phyloP scores from a whole-genome alignment of 2,329 filamentous ascomycete species.

The Aspergillus neotritici region DNA sequence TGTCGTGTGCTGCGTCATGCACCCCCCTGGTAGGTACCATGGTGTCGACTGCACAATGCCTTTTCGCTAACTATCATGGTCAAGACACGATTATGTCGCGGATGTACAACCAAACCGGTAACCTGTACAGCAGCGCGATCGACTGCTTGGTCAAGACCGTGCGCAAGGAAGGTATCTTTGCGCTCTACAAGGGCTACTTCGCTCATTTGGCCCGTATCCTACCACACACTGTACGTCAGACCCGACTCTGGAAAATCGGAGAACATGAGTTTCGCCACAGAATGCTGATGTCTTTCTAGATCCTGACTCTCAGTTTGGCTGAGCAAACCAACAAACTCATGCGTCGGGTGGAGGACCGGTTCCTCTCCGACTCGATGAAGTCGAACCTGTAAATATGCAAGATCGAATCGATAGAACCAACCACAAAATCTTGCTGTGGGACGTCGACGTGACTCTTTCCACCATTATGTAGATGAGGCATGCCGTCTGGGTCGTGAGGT shows the following conservation, averaged over 20 bases:
- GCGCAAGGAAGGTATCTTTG: constrained; percentile 81
- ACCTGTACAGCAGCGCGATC: constrained; percentile 88
- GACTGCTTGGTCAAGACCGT: constrained; percentile 90
- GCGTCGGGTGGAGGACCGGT: constrained; percentile 64
- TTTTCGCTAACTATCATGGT: constrained; percentile 6
- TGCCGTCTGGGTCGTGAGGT: not conserved
- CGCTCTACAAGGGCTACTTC: constrained; percentile 96
- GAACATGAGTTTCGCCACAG: not conserved
- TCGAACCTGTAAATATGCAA: constrained; percentile 39
- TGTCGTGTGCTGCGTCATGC: constrained; percentile 96
- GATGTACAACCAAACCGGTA: constrained; percentile 97
- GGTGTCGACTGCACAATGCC: not conserved
- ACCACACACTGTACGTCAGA: constrained; percentile 67
- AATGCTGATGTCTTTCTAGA: constrained; percentile 41
- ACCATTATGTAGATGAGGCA: not conserved
- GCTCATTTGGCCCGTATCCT: constrained; percentile 90
- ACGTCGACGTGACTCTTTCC: not conserved
- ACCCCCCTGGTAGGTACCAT: constrained; percentile 68
- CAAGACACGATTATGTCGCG: constrained; percentile 95
- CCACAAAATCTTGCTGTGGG: not conserved
- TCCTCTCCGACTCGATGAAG: constrained; percentile 45
- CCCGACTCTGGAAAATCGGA: not conserved
- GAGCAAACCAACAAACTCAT: constrained; percentile 97
- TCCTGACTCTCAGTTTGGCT: constrained; percentile 84
- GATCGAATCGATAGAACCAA: not conserved